These are phyloP conservation scores for Tephrocybe sp. DNA, from an alignment of 768 basidiomycete species.

Conservation along the genomic window DNA sequence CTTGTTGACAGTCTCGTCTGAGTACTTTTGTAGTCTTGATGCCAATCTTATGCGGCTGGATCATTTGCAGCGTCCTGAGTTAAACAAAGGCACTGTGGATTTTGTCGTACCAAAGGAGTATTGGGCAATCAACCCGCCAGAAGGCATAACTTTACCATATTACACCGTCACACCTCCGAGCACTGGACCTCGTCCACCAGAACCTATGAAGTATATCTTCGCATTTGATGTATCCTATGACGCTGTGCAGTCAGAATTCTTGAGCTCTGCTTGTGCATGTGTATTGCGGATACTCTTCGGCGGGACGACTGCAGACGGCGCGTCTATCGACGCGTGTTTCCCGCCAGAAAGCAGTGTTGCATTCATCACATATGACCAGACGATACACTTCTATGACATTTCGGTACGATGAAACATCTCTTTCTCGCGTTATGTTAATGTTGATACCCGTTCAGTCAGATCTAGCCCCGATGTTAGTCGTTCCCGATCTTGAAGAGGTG, in stretches of 20 bases:
- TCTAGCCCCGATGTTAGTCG: slow-evolving; percentile 69
- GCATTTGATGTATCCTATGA: slow-evolving; percentile 81
- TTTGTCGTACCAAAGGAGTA: slow-evolving; percentile 83
- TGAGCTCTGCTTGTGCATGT: slow-evolving; percentile 62
- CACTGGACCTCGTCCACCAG: slow-evolving; percentile 50
- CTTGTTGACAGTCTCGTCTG: slow-evolving; percentile 57
- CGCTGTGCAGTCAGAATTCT: slow-evolving; percentile 67
- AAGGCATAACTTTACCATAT: slow-evolving; percentile 52
- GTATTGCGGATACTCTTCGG: slow-evolving; percentile 70
- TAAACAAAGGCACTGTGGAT: slow-evolving; percentile 90
- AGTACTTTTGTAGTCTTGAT: slow-evolving; percentile 86
- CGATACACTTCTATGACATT: slow-evolving; percentile 87
- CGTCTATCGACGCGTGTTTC: slow-evolving; percentile 46
- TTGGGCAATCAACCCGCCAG: slow-evolving; percentile 75
- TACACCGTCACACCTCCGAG: slow-evolving; percentile 49
- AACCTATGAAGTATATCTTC: slow-evolving; percentile 78
- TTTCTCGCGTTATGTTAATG: slow-evolving; percentile 14
- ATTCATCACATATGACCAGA: slow-evolving; percentile 79
- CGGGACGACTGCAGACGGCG: slow-evolving; percentile 38
- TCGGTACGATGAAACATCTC: slow-evolving; percentile 54
- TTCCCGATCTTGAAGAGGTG: slow-evolving; percentile 90
- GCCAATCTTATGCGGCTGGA: slow-evolving; percentile 77
- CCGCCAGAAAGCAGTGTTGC: slow-evolving; percentile 60
- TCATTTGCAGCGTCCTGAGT: slow-evolving; percentile 78
- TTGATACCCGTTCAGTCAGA: slow-evolving; percentile 41